A percentile compares a stretch with the other conserved stretches of the same genome.
Conservation (phyloP, 768 basidiomycete species). For the Calocera cornea region DNA sequence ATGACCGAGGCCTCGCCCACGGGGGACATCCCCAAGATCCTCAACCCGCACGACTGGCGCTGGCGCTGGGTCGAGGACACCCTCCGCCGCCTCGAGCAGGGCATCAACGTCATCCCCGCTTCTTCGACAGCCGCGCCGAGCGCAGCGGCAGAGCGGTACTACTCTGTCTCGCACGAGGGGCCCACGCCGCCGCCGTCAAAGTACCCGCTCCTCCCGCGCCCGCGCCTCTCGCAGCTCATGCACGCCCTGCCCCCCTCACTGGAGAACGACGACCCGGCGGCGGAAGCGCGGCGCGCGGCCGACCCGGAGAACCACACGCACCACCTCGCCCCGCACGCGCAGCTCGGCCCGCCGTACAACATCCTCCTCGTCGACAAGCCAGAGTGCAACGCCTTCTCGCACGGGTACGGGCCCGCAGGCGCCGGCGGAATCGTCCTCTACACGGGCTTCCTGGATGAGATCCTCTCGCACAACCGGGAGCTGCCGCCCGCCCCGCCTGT, state of each 20-base stretch:
- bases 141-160: neutral
- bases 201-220: slow-evolving; percentile 72
- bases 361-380: slow-evolving; percentile 79
- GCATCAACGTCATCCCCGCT: slow-evolving; percentile 39
- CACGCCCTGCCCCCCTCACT: slow-evolving; percentile 27
- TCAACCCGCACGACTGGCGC: slow-evolving; percentile 77
- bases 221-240: slow-evolving; percentile 59
- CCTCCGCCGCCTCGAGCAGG: slow-evolving; percentile 54
- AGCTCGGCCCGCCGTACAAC: slow-evolving; percentile 78
- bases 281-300: neutral
- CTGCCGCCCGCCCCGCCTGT: slow-evolving; percentile 15
- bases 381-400: slow-evolving; percentile 85
- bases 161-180: slow-evolving; percentile 12
- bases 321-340: slow-evolving; percentile 28
- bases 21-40: slow-evolving; percentile 40
- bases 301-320: slow-evolving; percentile 35
- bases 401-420: slow-evolving; percentile 85
- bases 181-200: slow-evolving; percentile 71
- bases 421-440: slow-evolving; percentile 91
- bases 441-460: slow-evolving; percentile 82
- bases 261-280: slow-evolving; percentile 15
- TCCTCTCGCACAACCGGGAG: slow-evolving; percentile 30
- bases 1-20: slow-evolving; percentile 37
- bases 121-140: neutral
- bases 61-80: slow-evolving; percentile 75